These are phyloP conservation scores for Aspergillus ostianus DNA, from an alignment of 495 filamentous ascomycete genomes.

Conservation along the genomic window DNA sequence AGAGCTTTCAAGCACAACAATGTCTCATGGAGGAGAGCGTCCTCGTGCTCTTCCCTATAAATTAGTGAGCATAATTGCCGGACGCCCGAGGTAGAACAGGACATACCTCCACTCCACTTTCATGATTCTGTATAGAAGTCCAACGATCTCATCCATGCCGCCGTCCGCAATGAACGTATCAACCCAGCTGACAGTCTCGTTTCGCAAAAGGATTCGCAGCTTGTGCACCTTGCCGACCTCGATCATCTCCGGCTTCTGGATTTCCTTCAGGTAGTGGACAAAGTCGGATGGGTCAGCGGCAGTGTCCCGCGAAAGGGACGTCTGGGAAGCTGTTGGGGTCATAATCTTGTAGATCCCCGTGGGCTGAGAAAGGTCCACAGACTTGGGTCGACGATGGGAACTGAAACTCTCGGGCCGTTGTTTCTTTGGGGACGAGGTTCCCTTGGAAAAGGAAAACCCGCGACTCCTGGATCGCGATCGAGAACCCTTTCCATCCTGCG, in stretches of 20 bases:
- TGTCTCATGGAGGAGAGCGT: constrained; percentile 86
- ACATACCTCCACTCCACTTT: constrained; percentile 92
- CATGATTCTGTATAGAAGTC: constrained; percentile 83
- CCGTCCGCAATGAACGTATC: constrained; percentile 84
- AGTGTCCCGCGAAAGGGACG: constrained; percentile 47
- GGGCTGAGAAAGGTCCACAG: constrained; percentile 41
- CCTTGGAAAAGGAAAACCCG: constrained; percentile 72
- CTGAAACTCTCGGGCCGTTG: constrained; percentile 43
- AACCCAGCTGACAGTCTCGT: constrained; percentile 94
- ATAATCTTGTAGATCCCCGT: constrained; percentile 49
- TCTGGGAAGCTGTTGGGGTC: constrained; percentile 38
- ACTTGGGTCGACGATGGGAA: constrained; percentile 41
- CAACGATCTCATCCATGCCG: constrained; percentile 89
- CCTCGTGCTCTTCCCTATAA: constrained; percentile 92
- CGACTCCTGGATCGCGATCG: constrained; percentile 66
- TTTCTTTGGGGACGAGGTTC: constrained; percentile 59
- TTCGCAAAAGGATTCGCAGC: constrained; percentile 81
- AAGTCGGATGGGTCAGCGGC: constrained; percentile 70
- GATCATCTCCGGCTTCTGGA: constrained; percentile 73
- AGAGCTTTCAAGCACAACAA: constrained; percentile 92
- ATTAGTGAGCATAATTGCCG: constrained; percentile 18
- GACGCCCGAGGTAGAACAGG: too few species aligned
- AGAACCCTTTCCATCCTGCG: constrained; percentile 50
- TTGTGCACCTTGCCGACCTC: constrained; percentile 96
- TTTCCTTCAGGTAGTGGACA: constrained; percentile 73